Evolutionary conservation across 768 basidiomycete species (phyloP).

Genomic region (Suillus fuscotomentosus): DNA sequence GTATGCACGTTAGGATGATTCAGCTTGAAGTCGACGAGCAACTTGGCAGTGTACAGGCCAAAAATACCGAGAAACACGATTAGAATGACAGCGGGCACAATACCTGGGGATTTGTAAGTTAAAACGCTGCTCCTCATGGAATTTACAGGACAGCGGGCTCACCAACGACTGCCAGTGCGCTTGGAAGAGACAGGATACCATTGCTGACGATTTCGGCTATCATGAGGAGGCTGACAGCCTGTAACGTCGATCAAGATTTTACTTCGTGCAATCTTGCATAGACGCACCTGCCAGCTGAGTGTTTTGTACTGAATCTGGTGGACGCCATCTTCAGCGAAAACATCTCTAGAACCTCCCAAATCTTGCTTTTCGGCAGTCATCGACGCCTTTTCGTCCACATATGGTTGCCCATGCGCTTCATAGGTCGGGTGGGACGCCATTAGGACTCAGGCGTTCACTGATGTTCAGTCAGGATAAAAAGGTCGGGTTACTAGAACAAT

Average conservation of each 20-base stretch:
- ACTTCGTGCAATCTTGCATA: not conserved
- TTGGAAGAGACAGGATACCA: conserved; percentile 54
- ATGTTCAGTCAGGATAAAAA: too few relatives aligned
- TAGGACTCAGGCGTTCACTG: not conserved
- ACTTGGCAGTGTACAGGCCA: conserved; percentile 49
- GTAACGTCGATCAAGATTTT: not conserved
- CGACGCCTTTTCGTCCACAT: conserved; percentile 2
- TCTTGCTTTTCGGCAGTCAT: not conserved
- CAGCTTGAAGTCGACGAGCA: conserved; percentile 56
- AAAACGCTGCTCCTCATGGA: not conserved
- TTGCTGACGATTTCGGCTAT: conserved; percentile 59
- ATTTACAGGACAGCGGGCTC: conserved; percentile 7
- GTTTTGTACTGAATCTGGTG: conserved; percentile 54
- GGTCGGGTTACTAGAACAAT: not conserved
- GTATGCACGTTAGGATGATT: conserved; percentile 54
- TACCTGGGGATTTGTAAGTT: conserved; percentile 29
- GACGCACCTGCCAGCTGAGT: conserved; percentile 46
- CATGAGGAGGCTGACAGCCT: conserved; percentile 53
- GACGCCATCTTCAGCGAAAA: conserved; percentile 43
- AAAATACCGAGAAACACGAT: conserved; percentile 54
- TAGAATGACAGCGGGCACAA: conserved; percentile 49
- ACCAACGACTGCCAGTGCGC: conserved; percentile 52
- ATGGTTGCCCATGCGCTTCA: not conserved
- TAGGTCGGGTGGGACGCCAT: conserved; percentile 4
- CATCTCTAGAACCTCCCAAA: conserved; percentile 25